Evolutionary conservation across 73 alveolate species (phyloP).

Genomic region (Tetrahymena elliotti): DNA sequence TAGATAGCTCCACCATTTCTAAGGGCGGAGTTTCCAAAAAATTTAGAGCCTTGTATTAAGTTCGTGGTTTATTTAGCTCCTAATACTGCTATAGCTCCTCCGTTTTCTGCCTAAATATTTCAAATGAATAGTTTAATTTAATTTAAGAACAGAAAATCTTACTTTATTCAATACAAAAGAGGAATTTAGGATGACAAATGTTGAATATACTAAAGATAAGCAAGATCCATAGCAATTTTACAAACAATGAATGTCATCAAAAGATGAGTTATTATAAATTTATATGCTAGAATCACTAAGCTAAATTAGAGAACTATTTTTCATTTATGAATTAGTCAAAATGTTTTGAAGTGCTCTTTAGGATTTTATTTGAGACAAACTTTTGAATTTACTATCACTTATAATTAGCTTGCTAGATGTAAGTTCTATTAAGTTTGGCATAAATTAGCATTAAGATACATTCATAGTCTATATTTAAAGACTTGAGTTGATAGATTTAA

Average conservation of each 20-base stretch:
- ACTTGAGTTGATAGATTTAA: neutral
- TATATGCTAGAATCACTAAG: neutral
- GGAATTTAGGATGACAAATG: neutral
- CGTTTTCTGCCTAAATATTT: neutral
- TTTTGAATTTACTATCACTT: neutral
- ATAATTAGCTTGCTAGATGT: neutral
- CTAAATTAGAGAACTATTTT: neutral
- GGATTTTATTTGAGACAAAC: too few relatives aligned
- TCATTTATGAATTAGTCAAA: too few relatives aligned
- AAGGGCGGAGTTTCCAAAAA: neutral
- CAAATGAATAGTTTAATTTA: too few relatives aligned
- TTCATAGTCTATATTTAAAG: too few relatives aligned
- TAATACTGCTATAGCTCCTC: neutral
- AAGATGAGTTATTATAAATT: neutral
- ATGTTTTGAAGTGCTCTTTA: neutral
- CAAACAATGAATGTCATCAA: neutral
- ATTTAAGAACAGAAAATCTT: too few relatives aligned
- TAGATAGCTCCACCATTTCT: neutral
- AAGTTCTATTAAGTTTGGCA: neutral
- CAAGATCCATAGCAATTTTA: neutral
- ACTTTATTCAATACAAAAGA: neutral
- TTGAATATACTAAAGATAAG: neutral
- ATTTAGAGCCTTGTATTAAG: neutral
- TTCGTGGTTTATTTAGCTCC: neutral
- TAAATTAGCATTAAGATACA: neutral